A percentile compares a stretch with the other conserved stretches of the same genome.
Conservation (phyloP, 768 basidiomycete genomes). For the Imleria badia region DNA sequence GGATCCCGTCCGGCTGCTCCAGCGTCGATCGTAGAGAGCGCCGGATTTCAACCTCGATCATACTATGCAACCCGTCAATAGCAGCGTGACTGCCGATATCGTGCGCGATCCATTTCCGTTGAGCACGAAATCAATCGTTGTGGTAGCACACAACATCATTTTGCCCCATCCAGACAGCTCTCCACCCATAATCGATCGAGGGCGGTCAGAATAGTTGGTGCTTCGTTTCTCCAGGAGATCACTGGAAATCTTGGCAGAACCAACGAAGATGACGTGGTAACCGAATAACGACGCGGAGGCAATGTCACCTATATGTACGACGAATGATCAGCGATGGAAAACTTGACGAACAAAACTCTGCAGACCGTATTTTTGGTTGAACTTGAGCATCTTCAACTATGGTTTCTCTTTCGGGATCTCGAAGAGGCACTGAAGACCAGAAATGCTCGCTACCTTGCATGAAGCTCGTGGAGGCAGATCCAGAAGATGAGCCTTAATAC, state of each 20-base stretch:
- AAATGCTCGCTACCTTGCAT: constrained; percentile 1
- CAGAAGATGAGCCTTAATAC: too few species aligned
- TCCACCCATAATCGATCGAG: constrained; percentile 14
- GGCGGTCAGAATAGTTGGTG: constrained; percentile 38
- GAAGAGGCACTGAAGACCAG: constrained; percentile 11
- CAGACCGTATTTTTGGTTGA: constrained; percentile 15
- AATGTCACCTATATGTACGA: constrained; percentile 13
- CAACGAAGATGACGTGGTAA: constrained; percentile 42
- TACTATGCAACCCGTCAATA: too few species aligned
- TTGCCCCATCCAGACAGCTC: constrained; percentile 22
- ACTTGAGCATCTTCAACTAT: constrained; percentile 11
- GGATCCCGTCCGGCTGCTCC: not conserved
- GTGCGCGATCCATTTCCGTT: constrained; percentile 19
- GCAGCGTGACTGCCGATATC: not conserved
- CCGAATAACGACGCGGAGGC: constrained; percentile 9
- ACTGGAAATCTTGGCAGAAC: constrained; percentile 38
- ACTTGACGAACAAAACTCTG: not conserved
- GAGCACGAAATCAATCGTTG: constrained; percentile 10
- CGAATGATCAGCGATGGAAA: not conserved
- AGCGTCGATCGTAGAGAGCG: too few species aligned
- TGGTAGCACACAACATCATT: constrained; percentile 11
- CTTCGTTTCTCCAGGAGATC: constrained; percentile 49
- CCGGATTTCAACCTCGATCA: too few species aligned
- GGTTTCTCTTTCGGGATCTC: constrained; percentile 9
- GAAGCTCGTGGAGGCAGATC: not conserved